Conservation (phyloP, 2,329 filamentous ascomycete species). For the Aspergillus sp. region DNA sequence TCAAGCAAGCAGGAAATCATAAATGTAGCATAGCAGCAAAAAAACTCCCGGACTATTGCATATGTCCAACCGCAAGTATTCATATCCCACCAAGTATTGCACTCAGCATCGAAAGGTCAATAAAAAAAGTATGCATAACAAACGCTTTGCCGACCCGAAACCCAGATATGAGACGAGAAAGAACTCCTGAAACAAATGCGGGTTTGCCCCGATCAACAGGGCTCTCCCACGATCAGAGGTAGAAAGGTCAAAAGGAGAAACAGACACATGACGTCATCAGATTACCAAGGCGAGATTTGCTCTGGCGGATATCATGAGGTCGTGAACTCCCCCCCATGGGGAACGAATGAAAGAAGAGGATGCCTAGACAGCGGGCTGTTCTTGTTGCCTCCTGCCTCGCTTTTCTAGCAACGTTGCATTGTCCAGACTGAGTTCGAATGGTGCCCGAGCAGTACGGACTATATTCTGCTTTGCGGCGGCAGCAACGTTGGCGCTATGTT, state of each 20-base stretch:
- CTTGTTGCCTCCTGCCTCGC: slow-evolving; percentile 48
- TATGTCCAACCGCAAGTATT: slow-evolving; percentile 4
- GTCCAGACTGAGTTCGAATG: slow-evolving; percentile 89
- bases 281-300: neutral
- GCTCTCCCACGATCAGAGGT: slow-evolving; percentile 1
- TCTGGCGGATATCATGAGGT: neutral
- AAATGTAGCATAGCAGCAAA: neutral
- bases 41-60: slow-evolving; percentile 10
- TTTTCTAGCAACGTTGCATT: slow-evolving; percentile 86
- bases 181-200: slow-evolving; percentile 9
- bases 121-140: slow-evolving; percentile 19
- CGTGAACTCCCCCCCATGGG: neutral
- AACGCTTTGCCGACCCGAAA: slow-evolving; percentile 21
- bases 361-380: slow-evolving; percentile 28
- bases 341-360: slow-evolving; percentile 7
- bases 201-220: slow-evolving; percentile 9
- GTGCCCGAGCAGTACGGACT: slow-evolving; percentile 69
- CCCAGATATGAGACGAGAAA: slow-evolving; percentile 8
- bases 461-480: slow-evolving; percentile 82
- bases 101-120: neutral
- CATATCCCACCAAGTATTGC: slow-evolving; percentile 1
- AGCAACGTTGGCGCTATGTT: slow-evolving; percentile 81
- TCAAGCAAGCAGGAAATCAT: neutral
- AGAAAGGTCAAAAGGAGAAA: slow-evolving; percentile 4
- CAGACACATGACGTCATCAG: slow-evolving; percentile 7